Conservation (phyloP, 768 basidiomycete species). For the Mycena rosella region DNA sequence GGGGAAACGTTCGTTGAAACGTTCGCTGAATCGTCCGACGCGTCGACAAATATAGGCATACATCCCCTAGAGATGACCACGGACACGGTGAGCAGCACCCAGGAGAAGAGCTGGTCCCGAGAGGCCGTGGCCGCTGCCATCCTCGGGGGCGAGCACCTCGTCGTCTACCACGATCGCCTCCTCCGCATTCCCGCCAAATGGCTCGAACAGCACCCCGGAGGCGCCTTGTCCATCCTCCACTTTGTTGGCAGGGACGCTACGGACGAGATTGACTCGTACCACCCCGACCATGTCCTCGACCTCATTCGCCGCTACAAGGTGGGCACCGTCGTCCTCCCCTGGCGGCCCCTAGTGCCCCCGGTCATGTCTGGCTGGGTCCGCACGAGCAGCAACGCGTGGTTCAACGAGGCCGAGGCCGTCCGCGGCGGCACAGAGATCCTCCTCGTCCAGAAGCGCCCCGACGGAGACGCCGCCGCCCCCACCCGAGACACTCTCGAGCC, state of each 20-base stretch:
- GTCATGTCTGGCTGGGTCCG: slow-evolving; percentile 88
- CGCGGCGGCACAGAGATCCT: slow-evolving; percentile 65
- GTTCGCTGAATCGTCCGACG: no score
- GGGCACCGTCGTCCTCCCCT: slow-evolving; percentile 76
- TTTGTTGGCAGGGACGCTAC: slow-evolving; percentile 96
- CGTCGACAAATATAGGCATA: no score
- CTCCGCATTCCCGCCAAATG: slow-evolving; percentile 78
- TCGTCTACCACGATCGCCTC: slow-evolving; percentile 77
- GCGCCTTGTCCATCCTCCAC: slow-evolving; percentile 89
- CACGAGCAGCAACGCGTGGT: slow-evolving; percentile 68
- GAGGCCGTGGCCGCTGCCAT: slow-evolving; percentile 77
- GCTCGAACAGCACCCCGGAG: slow-evolving; percentile 93
- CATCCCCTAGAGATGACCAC: no score
- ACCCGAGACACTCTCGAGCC: slow-evolving; percentile 65
- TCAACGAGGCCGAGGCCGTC: slow-evolving; percentile 68
- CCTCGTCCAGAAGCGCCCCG: slow-evolving; percentile 62
- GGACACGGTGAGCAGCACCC: no score
- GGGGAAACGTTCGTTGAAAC: no score
- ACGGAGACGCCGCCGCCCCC: slow-evolving; percentile 41
- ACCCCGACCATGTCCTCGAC: slow-evolving; percentile 68
- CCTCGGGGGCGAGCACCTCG: slow-evolving; percentile 78
- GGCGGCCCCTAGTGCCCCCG: slow-evolving; percentile 89
- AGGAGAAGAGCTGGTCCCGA: slow-evolving; percentile 32
- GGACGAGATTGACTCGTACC: slow-evolving; percentile 95
- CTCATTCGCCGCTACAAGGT: slow-evolving; percentile 75